Percentiles rank a stretch among this genome's conserved stretches.
Conservation (phyloP, 257 asterid genomes). For the Marsdenia floribunda region DNA sequence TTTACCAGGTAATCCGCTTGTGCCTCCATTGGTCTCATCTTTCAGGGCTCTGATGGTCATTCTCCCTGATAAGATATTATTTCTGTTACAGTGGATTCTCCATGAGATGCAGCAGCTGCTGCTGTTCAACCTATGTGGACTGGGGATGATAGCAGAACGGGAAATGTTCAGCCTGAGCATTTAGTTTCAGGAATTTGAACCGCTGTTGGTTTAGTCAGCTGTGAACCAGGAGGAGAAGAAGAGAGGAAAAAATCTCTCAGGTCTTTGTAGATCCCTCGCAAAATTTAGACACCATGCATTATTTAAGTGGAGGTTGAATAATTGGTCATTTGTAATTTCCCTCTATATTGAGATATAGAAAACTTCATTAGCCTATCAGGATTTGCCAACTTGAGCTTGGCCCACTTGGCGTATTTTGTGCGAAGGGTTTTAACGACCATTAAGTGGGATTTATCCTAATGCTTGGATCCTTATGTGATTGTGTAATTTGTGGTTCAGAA, state of each 20-base stretch:
- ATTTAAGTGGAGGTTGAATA: constrained; percentile 46
- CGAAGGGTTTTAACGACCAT: constrained; percentile 9
- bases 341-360: not conserved
- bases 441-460: constrained; percentile 31
- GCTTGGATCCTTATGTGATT: not conserved
- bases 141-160: constrained; percentile 35
- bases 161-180: constrained; percentile 48
- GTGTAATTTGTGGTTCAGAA: constrained; percentile 39
- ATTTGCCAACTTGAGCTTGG: not conserved
- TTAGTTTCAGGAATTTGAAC: not conserved
- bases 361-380: not conserved
- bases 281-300: constrained; percentile 26
- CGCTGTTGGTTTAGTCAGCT: not conserved
- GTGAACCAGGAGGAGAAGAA: constrained; percentile 17
- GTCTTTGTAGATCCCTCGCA: not conserved
- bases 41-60: constrained; percentile 51
- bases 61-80: constrained; percentile 23
- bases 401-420: constrained; percentile 14
- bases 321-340: not conserved
- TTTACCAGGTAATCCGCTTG: constrained; percentile 52
- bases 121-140: constrained; percentile 21
- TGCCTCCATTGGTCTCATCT: constrained; percentile 59
- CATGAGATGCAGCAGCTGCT: constrained; percentile 28
- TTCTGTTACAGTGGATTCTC: constrained; percentile 26
- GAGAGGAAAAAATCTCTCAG: not conserved